Evolutionary conservation across 23 red algal genomes (phyloP).

Genomic region (Cyanidium caldarium): DNA sequence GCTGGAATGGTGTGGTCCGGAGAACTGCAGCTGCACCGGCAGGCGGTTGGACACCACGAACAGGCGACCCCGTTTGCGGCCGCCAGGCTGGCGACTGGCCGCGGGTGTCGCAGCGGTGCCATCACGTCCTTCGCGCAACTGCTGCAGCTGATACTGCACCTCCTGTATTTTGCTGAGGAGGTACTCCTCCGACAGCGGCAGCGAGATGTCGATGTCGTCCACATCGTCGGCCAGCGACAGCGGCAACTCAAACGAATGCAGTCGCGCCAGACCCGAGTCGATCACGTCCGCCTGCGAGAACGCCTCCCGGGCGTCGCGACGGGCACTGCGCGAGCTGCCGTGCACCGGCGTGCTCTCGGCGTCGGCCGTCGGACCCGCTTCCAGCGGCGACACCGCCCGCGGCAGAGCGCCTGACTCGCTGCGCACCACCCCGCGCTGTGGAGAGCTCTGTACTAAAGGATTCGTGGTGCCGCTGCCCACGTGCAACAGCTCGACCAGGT

Average conservation of each 20-base stretch:
- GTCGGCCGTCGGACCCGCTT: too few relatives aligned
- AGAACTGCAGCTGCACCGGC: not conserved
- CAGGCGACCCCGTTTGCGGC: not conserved
- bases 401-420: too few relatives aligned
- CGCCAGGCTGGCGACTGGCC: too few relatives aligned
- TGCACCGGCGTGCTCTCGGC: too few relatives aligned
- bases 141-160: not conserved
- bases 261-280: slow-evolving; percentile 2
- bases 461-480: too few relatives aligned
- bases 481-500: too few relatives aligned
- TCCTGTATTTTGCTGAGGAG: not conserved
- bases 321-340: too few relatives aligned
- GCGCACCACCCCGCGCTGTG: too few relatives aligned
- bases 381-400: too few relatives aligned
- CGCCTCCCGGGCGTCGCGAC: not conserved
- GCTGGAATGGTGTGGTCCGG: not conserved
- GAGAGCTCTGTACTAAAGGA: too few relatives aligned
- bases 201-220: not conserved
- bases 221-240: not conserved
- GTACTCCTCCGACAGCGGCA: not conserved
- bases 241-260: not conserved
- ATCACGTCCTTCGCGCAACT: not conserved
- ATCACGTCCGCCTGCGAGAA: not conserved
- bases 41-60: not conserved
- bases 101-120: too few relatives aligned